These are phyloP conservation scores for Emergomyces pasteurianus DNA, from an alignment of 2,329 filamentous ascomycete species.

Conservation along the genomic window DNA sequence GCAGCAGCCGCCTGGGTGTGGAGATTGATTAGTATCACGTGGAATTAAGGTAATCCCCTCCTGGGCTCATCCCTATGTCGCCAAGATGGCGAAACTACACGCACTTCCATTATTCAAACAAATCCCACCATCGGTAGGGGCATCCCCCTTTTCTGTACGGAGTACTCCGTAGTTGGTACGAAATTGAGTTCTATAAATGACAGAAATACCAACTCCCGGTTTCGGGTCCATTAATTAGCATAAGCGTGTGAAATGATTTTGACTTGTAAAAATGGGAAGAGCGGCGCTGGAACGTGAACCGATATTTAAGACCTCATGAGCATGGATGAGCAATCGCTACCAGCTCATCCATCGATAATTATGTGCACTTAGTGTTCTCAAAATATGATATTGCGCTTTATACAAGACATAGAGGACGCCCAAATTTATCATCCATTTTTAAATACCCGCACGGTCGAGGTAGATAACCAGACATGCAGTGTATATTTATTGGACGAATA, in stretches of 20 bases:
- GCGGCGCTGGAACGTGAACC: not conserved
- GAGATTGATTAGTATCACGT: not conserved
- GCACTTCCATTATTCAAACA: not conserved
- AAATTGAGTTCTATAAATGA: not conserved
- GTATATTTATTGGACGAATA: not conserved
- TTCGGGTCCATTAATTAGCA: not conserved
- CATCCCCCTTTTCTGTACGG: too few relatives aligned
- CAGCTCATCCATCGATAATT: not conserved
- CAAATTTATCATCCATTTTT: not conserved
- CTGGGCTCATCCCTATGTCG: not conserved
- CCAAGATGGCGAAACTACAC: not conserved
- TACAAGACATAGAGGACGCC: not conserved
- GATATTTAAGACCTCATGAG: not conserved
- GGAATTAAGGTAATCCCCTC: not conserved
- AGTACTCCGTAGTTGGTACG: too few relatives aligned
- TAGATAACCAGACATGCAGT: too few relatives aligned
- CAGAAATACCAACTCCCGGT: too few relatives aligned
- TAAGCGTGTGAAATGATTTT: not conserved
- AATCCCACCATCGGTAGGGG: not conserved
- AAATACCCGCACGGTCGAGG: not conserved
- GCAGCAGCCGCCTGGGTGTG: constrained; percentile 1
- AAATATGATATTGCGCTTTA: not conserved
- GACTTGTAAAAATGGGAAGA: not conserved
- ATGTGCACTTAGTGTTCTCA: not conserved
- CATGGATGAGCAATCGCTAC: not conserved